phyloP scores from a whole-genome alignment of 768 basidiomycete species.

The Leccinellum rugosiceps region DNA sequence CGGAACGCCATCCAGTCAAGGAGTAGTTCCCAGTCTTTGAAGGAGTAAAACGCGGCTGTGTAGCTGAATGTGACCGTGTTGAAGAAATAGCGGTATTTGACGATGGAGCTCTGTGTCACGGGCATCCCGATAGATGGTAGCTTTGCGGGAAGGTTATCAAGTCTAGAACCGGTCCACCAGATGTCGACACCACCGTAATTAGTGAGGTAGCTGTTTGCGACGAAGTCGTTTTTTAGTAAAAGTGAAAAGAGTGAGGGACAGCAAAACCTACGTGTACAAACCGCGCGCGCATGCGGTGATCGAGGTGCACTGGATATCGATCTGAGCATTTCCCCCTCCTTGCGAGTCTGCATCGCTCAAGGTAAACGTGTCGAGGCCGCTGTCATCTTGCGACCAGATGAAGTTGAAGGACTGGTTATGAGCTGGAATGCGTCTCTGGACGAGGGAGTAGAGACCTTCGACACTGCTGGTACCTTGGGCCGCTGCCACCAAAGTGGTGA shows the following conservation, averaged over 20 bases:
- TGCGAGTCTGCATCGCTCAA: slow-evolving; percentile 9
- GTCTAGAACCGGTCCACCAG: slow-evolving; percentile 43
- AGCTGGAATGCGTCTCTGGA: background rate
- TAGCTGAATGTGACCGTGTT: background rate
- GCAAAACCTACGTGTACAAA: background rate
- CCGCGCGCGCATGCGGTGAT: slow-evolving; percentile 24
- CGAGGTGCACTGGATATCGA: slow-evolving; percentile 35
- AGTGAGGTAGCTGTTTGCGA: slow-evolving; percentile 32
- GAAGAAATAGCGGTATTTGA: slow-evolving; percentile 36
- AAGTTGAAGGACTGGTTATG: background rate
- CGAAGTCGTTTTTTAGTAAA: background rate
- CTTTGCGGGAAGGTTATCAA: slow-evolving; percentile 27
- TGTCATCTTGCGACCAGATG: background rate
- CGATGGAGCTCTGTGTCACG: slow-evolving; percentile 33
- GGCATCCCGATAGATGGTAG: slow-evolving; percentile 32
- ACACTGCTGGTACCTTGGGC: background rate
- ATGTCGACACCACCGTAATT: slow-evolving; percentile 38
- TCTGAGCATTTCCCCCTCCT: slow-evolving; percentile 7
- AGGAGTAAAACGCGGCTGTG: slow-evolving; percentile 33
- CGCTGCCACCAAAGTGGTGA: background rate
- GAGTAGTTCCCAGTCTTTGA: slow-evolving; percentile 38
- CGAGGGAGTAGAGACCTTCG: background rate
- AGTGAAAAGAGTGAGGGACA: background rate
- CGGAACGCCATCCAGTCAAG: slow-evolving; percentile 42
- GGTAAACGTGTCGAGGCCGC: background rate